A percentile compares a stretch with the other conserved stretches of the same genome.
These are phyloP conservation scores for Gloeopeniophorella convolvens DNA, from an alignment of 768 basidiomycete genomes.

Conservation along the genomic window DNA sequence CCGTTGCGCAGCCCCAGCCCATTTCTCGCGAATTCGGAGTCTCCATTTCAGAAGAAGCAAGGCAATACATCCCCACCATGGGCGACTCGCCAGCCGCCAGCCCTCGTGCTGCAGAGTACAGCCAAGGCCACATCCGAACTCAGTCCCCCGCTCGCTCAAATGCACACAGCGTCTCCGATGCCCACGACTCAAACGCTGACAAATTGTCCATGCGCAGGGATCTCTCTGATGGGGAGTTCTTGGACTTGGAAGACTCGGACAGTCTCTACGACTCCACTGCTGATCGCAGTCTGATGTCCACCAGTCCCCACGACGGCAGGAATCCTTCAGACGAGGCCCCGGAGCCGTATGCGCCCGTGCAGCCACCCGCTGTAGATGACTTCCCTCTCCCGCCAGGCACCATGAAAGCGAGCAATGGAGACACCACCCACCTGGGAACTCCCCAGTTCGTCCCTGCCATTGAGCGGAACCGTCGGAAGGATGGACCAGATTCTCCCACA, in stretches of 20 bases:
- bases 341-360: constrained; percentile 5
- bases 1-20: constrained; percentile 14
- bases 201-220: constrained; percentile 19
- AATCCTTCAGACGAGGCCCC: constrained; percentile 16
- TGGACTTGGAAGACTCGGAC: constrained; percentile 53
- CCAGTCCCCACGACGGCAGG: constrained; percentile 13
- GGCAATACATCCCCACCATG: constrained; percentile 64
- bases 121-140: not conserved
- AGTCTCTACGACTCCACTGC: constrained; percentile 36
- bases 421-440: not conserved
- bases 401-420: constrained; percentile 5
- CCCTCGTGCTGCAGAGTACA: constrained; percentile 32
- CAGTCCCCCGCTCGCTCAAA: constrained; percentile 7
- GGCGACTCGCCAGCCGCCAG: constrained; percentile 55
- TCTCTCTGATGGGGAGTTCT: constrained; percentile 44
- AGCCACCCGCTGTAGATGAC: constrained; percentile 18
- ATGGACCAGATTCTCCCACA: constrained; percentile 19
- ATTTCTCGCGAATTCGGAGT: constrained; percentile 60
- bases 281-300: constrained; percentile 30
- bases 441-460: constrained; percentile 1
- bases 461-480: constrained; percentile 12
- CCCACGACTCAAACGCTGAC: constrained; percentile 14
- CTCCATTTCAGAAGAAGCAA: constrained; percentile 72
- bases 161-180: constrained; percentile 3
- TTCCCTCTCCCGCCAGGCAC: constrained; percentile 20